phyloP scores from a whole-genome alignment of 805 yeast genomes.

The Candida qinlingensis region DNA sequence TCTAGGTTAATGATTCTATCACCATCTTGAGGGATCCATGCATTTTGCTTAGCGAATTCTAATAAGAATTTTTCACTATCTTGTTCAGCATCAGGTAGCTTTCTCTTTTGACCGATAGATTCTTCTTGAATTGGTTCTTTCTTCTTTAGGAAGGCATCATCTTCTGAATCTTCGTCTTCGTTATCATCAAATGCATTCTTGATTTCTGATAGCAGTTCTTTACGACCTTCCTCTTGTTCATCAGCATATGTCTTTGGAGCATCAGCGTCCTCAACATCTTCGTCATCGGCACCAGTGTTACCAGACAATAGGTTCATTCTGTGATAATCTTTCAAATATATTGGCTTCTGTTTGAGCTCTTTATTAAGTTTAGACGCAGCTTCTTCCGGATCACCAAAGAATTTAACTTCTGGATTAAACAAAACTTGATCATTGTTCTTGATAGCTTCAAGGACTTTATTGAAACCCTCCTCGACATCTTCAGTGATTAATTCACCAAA shows the following conservation, averaged over 20 bases:
- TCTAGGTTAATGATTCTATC: slow-evolving; percentile 53
- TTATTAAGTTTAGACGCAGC: slow-evolving; percentile 27
- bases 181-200: slow-evolving; percentile 56
- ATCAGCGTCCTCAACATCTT: slow-evolving; percentile 45
- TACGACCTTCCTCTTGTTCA: slow-evolving; percentile 72
- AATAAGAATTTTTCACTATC: slow-evolving; percentile 67
- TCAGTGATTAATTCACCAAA: slow-evolving; percentile 83
- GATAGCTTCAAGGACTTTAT: slow-evolving; percentile 65
- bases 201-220: slow-evolving; percentile 70
- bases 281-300: slow-evolving; percentile 40
- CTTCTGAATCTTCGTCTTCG: slow-evolving; percentile 35
- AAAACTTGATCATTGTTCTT: slow-evolving; percentile 60
- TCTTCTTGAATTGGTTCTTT: slow-evolving; percentile 33
- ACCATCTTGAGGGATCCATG: slow-evolving; percentile 80
- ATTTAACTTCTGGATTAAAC: slow-evolving; percentile 62
- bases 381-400: slow-evolving; percentile 61
- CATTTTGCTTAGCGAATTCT: slow-evolving; percentile 68
- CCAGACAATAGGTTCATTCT: slow-evolving; percentile 76
- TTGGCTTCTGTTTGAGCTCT: slow-evolving; percentile 52
- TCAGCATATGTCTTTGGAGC: slow-evolving; percentile 61
- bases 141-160: slow-evolving; percentile 53
- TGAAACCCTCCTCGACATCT: slow-evolving; percentile 77
- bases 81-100: slow-evolving; percentile 59
- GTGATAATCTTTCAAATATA: slow-evolving; percentile 89
- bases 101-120: slow-evolving; percentile 23